phyloP scores from a whole-genome alignment of 2,329 filamentous ascomycete genomes.

The Calycina herbarum region DNA sequence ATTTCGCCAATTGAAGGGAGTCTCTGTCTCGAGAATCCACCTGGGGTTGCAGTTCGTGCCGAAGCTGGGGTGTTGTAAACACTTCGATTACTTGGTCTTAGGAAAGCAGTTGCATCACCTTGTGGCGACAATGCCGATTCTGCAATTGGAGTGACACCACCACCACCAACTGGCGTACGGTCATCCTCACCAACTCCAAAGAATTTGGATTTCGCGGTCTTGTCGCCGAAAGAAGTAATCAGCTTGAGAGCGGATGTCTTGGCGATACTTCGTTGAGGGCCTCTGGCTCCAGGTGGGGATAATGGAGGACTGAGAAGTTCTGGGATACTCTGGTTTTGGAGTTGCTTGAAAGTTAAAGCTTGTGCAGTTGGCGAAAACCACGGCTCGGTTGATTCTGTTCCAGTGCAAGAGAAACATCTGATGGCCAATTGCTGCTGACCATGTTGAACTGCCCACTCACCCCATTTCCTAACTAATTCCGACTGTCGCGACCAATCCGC shows the following conservation, averaged over 20 bases:
- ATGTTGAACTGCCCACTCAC: conserved; percentile 83
- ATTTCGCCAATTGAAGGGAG: conserved; percentile 77
- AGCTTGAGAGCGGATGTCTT: conserved; percentile 86
- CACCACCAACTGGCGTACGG: conserved; percentile 73
- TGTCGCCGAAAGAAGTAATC: conserved; percentile 82
- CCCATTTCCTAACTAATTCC: conserved; percentile 89
- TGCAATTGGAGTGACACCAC: conserved; percentile 84
- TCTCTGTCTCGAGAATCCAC: conserved; percentile 61
- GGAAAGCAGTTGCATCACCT: conserved; percentile 64
- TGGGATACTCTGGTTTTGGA: conserved; percentile 59
- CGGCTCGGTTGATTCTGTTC: conserved; percentile 77
- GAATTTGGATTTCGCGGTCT: conserved; percentile 62
- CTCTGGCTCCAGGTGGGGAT: conserved; percentile 68
- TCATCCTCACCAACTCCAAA: conserved; percentile 57
- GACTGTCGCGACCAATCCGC: conserved; percentile 89
- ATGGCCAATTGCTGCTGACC: conserved; percentile 89
- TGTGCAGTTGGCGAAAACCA: conserved; percentile 85
- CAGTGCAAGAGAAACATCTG: conserved; percentile 88
- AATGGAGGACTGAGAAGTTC: conserved; percentile 68
- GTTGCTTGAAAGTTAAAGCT: conserved; percentile 55
- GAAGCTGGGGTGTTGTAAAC: conserved; percentile 70
- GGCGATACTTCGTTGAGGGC: conserved; percentile 63
- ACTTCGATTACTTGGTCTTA: conserved; percentile 66
- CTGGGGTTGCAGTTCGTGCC: conserved; percentile 61
- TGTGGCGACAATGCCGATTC: conserved; percentile 74